Percentiles rank a stretch among this genome's conserved stretches.
These are phyloP conservation scores for Rhizophora apiculata DNA, from an alignment of 345 rosid genomes.

Conservation along the genomic window DNA sequence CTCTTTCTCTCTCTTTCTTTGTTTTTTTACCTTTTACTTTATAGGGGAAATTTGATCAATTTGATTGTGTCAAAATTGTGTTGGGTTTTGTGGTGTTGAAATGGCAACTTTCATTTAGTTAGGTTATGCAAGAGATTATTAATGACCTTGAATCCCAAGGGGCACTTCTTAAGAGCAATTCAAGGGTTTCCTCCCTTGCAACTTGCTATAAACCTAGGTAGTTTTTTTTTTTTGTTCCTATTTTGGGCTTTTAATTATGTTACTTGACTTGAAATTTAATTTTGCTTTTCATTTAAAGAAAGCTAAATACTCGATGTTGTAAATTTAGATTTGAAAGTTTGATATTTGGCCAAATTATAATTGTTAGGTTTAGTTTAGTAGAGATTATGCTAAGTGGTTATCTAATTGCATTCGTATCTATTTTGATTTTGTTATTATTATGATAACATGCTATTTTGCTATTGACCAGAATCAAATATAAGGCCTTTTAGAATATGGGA, in stretches of 20 bases:
- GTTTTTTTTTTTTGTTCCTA: neutral
- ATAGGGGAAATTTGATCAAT: neutral
- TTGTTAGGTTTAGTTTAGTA: no score
- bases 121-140: slow-evolving; percentile 98
- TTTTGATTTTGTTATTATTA: no score
- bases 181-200: slow-evolving; percentile 98
- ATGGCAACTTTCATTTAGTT: slow-evolving; percentile 17
- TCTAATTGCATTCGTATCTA: no score
- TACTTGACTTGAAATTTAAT: neutral
- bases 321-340: no score
- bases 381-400: no score
- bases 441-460: no score
- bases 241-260: neutral
- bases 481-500: no score
- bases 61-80: neutral
- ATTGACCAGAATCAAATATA: no score
- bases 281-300: slow-evolving; percentile 6
- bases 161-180: slow-evolving; percentile 95
- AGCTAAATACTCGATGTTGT: no score
- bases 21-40: neutral
- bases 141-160: slow-evolving; percentile 99
- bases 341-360: no score
- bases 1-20: neutral
- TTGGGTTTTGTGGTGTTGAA: slow-evolving; percentile 1
- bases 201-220: slow-evolving; percentile 99